These are phyloP conservation scores for Kodamaea hsintzibuensis DNA, from an alignment of 805 yeast genomes.

Conservation along the genomic window DNA sequence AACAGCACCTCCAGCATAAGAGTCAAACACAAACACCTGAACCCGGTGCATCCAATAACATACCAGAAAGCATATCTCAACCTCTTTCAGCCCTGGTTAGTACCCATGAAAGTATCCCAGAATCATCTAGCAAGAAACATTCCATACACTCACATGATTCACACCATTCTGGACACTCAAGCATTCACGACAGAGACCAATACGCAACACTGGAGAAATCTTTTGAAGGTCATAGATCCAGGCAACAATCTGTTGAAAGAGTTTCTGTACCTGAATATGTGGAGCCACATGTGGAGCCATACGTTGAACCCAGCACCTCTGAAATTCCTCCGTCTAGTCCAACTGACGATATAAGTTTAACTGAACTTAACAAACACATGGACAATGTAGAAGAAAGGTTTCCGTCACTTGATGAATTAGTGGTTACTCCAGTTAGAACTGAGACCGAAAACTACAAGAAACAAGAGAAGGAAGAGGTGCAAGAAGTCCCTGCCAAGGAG, in stretches of 20 bases:
- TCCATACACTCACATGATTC: constrained; percentile 4
- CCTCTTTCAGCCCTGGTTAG: neutral
- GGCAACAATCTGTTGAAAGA: constrained; percentile 4
- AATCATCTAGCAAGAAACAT: neutral
- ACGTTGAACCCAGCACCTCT: neutral
- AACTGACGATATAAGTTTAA: constrained; percentile 21
- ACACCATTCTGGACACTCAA: constrained; percentile 6
- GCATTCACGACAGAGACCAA: neutral
- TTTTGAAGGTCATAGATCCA: constrained; percentile 3
- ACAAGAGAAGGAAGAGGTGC: neutral
- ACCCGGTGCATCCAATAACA: neutral
- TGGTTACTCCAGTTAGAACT: neutral
- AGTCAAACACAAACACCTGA: neutral
- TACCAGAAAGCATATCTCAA: neutral
- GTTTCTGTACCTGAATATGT: neutral
- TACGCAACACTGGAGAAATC: constrained; percentile 7
- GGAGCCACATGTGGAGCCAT: constrained; percentile 1
- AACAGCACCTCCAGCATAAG: constrained; percentile 7
- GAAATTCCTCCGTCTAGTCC: neutral
- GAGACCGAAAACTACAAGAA: neutral
- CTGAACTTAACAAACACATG: constrained; percentile 37
- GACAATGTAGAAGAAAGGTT: constrained; percentile 52
- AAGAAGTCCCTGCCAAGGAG: neutral
- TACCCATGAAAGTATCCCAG: neutral
- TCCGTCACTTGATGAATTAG: constrained; percentile 45